Evolutionary conservation across 192 early-diverging fungal genomes (phyloP).

Genomic region (Linnemannia exigua): DNA sequence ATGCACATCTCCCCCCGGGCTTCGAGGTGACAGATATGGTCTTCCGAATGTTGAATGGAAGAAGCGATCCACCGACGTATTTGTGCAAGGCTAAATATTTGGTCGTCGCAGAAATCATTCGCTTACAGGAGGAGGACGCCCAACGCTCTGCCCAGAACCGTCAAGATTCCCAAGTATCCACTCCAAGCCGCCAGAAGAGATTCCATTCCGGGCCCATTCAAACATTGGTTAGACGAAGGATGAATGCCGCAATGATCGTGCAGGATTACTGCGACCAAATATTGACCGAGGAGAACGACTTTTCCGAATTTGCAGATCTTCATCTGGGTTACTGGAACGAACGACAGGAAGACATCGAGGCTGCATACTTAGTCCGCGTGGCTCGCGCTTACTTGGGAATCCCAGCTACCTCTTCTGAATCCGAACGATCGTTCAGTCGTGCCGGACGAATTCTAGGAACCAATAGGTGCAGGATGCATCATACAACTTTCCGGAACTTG

Average conservation of each 20-base stretch:
- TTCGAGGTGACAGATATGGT: neutral
- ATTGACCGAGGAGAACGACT: neutral
- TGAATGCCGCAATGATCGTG: neutral
- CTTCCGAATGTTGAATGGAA: neutral
- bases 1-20: neutral
- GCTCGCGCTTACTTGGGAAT: neutral
- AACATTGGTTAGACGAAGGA: neutral
- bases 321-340: neutral
- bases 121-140: slow-evolving; percentile 1
- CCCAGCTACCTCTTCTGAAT: neutral
- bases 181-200: neutral
- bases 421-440: neutral
- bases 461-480: neutral
- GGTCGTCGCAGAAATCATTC: neutral
- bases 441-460: neutral
- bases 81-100: neutral
- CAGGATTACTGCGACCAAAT: neutral
- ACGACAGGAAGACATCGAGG: neutral
- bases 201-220: neutral
- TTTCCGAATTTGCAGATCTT: neutral
- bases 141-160: neutral
- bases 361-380: neutral
- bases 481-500: neutral
- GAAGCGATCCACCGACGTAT: neutral
- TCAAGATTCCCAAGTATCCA: neutral